Percentiles rank a stretch among this genome's conserved stretches.
Evolutionary conservation across 2,329 filamentous ascomycete species (phyloP).

Genomic region (Colletotrichum echinochloae): DNA sequence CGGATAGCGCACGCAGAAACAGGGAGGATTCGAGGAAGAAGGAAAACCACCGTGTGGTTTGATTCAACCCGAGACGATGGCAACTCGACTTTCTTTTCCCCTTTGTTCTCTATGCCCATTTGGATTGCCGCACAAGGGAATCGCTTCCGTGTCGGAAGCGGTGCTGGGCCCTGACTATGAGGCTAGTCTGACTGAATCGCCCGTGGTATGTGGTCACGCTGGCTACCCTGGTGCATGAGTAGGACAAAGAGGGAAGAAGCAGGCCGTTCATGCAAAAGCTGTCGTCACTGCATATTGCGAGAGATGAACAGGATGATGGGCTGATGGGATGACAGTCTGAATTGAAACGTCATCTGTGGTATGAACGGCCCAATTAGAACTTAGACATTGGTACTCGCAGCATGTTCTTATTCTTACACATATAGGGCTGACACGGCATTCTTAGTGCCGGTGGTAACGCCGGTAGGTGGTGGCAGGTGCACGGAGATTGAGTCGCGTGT

Average conservation of each 20-base stretch:
- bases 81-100: slow-evolving; percentile 1
- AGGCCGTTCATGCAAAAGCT: not conserved
- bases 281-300: not conserved
- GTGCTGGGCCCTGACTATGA: not conserved
- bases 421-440: slow-evolving; percentile 5
- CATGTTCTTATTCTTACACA: not conserved
- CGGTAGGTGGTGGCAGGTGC: too few species aligned
- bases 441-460: not conserved
- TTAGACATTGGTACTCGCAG: not conserved
- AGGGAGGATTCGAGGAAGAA: not conserved
- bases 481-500: not conserved
- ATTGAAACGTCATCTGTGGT: not conserved
- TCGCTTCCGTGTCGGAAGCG: not conserved
- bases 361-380: not conserved
- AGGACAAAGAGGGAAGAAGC: not conserved
- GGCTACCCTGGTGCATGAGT: not conserved
- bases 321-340: not conserved
- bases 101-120: not conserved
- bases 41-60: not conserved
- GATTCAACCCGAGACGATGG: slow-evolving; percentile 25
- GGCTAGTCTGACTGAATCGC: not conserved
- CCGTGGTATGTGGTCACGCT: not conserved
- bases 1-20: slow-evolving; percentile 7
- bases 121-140: not conserved
- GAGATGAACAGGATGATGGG: not conserved